These are phyloP conservation scores for Lepiota subincarnata DNA, from an alignment of 768 basidiomycete species.

Conservation along the genomic window DNA sequence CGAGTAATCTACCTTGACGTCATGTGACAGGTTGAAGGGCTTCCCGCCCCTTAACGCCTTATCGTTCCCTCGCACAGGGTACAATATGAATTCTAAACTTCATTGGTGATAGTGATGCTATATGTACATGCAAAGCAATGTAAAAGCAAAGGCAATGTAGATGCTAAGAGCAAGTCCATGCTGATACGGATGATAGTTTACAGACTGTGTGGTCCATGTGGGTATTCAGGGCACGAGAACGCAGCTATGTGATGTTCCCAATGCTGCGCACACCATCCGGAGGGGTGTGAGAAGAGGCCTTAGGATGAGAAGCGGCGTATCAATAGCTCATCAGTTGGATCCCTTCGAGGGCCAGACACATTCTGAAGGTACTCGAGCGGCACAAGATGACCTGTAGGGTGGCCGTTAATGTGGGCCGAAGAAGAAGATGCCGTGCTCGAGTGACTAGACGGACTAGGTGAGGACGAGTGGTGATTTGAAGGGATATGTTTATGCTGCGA, in stretches of 20 bases:
- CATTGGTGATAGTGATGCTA: neutral
- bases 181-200: slow-evolving; percentile 6
- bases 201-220: neutral
- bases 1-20: neutral
- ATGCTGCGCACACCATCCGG: neutral
- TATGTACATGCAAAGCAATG: slow-evolving; percentile 6
- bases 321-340: slow-evolving; percentile 62
- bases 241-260: neutral
- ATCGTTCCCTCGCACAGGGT: no score
- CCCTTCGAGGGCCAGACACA: slow-evolving; percentile 49
- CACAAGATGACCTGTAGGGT: slow-evolving; percentile 39
- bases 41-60: no score
- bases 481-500: slow-evolving; percentile 22
- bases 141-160: neutral
- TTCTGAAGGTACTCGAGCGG: slow-evolving; percentile 61
- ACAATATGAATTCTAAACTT: neutral
- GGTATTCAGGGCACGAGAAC: neutral
- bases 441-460: slow-evolving; percentile 26
- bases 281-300: neutral
- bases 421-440: slow-evolving; percentile 38
- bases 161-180: neutral
- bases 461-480: slow-evolving; percentile 23
- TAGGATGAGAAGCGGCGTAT: slow-evolving; percentile 51
- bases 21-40: no score
- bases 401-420: slow-evolving; percentile 30